A percentile compares a stretch with the other conserved stretches of the same genome.
Evolutionary conservation across 768 basidiomycete species (phyloP).

Genomic region (Piloderma croceum): DNA sequence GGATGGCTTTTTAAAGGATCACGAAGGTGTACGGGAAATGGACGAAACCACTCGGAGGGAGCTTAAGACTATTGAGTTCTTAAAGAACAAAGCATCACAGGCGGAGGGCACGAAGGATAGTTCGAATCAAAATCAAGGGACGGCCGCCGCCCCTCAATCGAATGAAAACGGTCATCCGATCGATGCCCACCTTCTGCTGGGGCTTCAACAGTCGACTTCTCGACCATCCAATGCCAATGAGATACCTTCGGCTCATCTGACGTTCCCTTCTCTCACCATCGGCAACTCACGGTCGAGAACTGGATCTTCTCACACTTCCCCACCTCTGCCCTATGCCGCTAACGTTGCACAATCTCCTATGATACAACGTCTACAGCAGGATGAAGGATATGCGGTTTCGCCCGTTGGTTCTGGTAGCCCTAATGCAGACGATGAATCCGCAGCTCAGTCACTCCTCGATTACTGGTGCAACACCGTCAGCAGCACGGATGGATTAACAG

Average conservation of each 20-base stretch:
- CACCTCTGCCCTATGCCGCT: conserved; percentile 23
- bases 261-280: background rate
- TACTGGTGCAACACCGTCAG: conserved; percentile 83
- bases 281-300: background rate
- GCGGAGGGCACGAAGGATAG: conserved; percentile 31
- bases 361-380: conserved; percentile 58
- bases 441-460: conserved; percentile 74
- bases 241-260: background rate
- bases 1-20: conserved; percentile 69
- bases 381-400: conserved; percentile 46
- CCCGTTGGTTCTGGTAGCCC: conserved; percentile 68
- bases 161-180: conserved; percentile 27
- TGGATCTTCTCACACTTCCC: conserved; percentile 25
- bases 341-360: conserved; percentile 36
- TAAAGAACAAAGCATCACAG: conserved; percentile 64
- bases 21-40: conserved; percentile 48
- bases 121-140: conserved; percentile 18
- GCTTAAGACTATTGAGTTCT: conserved; percentile 78
- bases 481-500: conserved; percentile 50
- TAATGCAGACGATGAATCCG: conserved; percentile 64
- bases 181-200: conserved; percentile 48
- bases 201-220: conserved; percentile 39
- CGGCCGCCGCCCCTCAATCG: conserved; percentile 21
- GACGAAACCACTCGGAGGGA: conserved; percentile 81
- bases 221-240: background rate